phyloP scores from a whole-genome alignment of 768 basidiomycete species.

The Mycena olivaceomarginata region DNA sequence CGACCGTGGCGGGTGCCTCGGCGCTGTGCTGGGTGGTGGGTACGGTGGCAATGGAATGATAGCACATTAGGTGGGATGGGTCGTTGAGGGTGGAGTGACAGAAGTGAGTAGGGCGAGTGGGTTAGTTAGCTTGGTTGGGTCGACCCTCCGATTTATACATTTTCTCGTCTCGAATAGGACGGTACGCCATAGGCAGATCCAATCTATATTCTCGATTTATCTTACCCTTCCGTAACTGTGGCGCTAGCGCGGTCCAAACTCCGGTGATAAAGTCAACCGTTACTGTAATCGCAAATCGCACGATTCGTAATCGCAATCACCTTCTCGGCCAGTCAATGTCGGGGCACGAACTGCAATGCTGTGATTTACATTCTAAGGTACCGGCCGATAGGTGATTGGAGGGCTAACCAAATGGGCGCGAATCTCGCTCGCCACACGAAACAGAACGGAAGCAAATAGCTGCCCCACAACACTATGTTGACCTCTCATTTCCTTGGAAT shows the following conservation, averaged over 20 bases:
- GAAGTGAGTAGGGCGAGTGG: not conserved
- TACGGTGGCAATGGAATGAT: not conserved
- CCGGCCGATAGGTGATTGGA: not conserved
- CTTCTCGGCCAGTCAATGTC: too few relatives aligned
- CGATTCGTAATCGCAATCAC: too few relatives aligned
- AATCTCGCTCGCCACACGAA: not conserved
- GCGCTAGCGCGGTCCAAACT: not conserved
- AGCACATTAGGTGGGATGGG: not conserved
- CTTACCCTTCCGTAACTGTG: not conserved
- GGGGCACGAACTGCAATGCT: too few relatives aligned
- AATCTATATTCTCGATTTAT: too few relatives aligned
- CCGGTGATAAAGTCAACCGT: too few relatives aligned
- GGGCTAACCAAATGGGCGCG: constrained; percentile 14
- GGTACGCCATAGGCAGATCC: too few relatives aligned
- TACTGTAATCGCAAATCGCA: too few relatives aligned
- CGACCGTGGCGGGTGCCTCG: constrained; percentile 45
- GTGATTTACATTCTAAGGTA: too few relatives aligned
- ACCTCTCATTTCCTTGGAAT: too few relatives aligned
- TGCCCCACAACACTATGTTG: too few relatives aligned
- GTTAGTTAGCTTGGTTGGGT: not conserved
- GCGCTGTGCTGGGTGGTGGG: constrained; percentile 24
- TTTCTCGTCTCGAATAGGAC: not conserved
- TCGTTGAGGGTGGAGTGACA: not conserved
- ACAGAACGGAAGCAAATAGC: too few relatives aligned
- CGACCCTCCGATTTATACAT: not conserved